Evolutionary conservation across 78 protist genomes (phyloP), one percentile per base, ranked within the genome.

Genomic region (Guillardia theta): DNA sequence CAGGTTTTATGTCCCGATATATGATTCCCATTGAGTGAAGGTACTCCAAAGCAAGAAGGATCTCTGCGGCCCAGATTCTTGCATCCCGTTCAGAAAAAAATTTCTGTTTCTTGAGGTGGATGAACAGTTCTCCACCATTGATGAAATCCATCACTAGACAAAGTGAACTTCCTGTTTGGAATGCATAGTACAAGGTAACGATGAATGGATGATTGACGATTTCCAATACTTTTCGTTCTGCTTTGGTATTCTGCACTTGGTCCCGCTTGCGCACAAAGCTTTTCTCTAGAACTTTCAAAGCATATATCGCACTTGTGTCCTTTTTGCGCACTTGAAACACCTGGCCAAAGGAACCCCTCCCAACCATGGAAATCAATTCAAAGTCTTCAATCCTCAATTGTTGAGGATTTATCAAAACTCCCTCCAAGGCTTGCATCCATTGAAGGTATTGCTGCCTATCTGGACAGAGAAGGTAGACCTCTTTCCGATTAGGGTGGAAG

Each of bases 81-180:
- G 96, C 97, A 21, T 97, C 45, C n/a, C 94, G 93, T 87, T 97
- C 98, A 18, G 90, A 19, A 45, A 98, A 97, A 6, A 94, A 93
- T 5, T 47, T 27, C 39, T 96, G 96, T 8, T 96, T 95, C 22
- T 94, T 95, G 27, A 98, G 96, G 88, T 98, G 99, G 96, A 93
- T 97, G 95, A 96, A 96, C 54, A 96, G 95, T 94, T 98, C 99
- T 45, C 99, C 99, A 2, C 99, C 99, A 30, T 95, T 96, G 45
- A 97, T 96, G 54, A 96, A 98, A 87, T 97, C 99, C 94, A 98
- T 94, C 58, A 99, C 98, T 12, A 99, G 87, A 94, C 97, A 99
- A n/a, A 99, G 98, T 45, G 95, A 96, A 48, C 95, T 96, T 21
- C 92, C 96, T 21, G 98, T 97, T 95, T 98, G 99, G 95, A 98